phyloP scores from a whole-genome alignment of 306 rosid species.

The Quercus alba region DNA sequence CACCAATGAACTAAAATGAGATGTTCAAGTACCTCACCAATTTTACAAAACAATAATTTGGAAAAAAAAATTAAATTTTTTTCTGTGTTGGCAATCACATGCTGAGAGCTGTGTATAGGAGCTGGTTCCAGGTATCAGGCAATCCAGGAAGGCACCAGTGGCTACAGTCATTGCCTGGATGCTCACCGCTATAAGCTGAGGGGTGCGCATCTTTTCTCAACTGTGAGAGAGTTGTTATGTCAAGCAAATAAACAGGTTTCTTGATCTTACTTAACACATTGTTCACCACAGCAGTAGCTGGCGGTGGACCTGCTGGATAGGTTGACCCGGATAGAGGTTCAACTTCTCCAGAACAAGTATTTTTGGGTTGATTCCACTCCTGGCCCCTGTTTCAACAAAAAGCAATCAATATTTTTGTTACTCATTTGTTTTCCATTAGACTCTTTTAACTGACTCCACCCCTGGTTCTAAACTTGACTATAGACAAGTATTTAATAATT shows the following conservation, averaged over 20 bases:
- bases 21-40: slow-evolving; percentile 13
- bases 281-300: slow-evolving; percentile 52
- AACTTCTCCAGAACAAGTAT: slow-evolving; percentile 68
- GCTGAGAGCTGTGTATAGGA: slow-evolving; percentile 67
- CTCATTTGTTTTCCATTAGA: neutral
- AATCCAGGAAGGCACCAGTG: slow-evolving; percentile 98
- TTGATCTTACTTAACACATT: slow-evolving; percentile 60
- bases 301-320: slow-evolving; percentile 86
- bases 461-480: too few species aligned
- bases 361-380: slow-evolving; percentile 83
- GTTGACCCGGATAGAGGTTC: slow-evolving; percentile 65
- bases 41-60: slow-evolving; percentile 3
- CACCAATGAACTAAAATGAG: slow-evolving; percentile 16
- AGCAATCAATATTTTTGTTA: neutral
- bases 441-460: too few species aligned
- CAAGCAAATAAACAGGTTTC: slow-evolving; percentile 68
- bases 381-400: slow-evolving; percentile 47
- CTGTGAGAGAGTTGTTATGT: slow-evolving; percentile 84
- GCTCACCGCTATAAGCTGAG: slow-evolving; percentile 58
- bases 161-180: slow-evolving; percentile 81
- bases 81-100: slow-evolving; percentile 20
- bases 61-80: slow-evolving; percentile 5
- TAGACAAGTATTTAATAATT: too few species aligned
- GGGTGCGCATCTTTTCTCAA: slow-evolving; percentile 93
- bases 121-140: slow-evolving; percentile 98